Conservation (phyloP, 352 stramenopile species). For the Phytopythium cucurbitacearum region DNA sequence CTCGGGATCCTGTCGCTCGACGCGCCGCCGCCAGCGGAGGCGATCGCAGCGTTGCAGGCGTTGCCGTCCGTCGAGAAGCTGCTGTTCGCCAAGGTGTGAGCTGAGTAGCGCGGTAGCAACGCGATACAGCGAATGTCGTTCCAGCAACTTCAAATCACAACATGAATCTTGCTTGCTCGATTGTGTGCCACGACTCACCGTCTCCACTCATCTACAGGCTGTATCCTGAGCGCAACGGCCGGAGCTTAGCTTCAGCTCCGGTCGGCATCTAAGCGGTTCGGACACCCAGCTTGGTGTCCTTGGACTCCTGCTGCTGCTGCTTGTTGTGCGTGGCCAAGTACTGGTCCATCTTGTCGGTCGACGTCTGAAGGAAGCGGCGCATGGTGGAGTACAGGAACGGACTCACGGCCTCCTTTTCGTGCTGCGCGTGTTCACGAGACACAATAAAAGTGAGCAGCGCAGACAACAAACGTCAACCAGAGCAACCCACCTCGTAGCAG, state of each 20-base stretch:
- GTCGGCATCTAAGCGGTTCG: neutral
- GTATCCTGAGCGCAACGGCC: no score
- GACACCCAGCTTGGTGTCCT: conserved; percentile 14
- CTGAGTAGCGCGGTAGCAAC: no score
- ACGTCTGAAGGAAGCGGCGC: conserved; percentile 73
- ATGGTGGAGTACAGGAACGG: conserved; percentile 62
- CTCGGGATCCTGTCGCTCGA: conserved; percentile 77
- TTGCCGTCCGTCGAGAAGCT: conserved; percentile 63
- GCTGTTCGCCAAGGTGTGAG: conserved; percentile 61
- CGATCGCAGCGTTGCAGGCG: conserved; percentile 52
- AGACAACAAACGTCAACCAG: neutral
- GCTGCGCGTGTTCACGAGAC: conserved; percentile 17
- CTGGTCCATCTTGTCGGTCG: conserved; percentile 65
- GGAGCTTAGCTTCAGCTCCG: neutral
- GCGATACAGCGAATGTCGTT: no score
- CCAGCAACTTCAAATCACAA: no score
- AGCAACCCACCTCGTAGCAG: conserved; percentile 62
- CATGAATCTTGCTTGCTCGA: neutral
- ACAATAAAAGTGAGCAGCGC: neutral
- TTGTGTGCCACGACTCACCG: neutral
- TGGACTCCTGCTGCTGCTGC: conserved; percentile 13
- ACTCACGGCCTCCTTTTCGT: conserved; percentile 64
- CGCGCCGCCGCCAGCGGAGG: conserved; percentile 44
- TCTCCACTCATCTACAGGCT: no score
- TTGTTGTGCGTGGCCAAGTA: conserved; percentile 36